phyloP scores from a whole-genome alignment of 2,329 filamentous ascomycete genomes.

The Botrytis deweyae region DNA sequence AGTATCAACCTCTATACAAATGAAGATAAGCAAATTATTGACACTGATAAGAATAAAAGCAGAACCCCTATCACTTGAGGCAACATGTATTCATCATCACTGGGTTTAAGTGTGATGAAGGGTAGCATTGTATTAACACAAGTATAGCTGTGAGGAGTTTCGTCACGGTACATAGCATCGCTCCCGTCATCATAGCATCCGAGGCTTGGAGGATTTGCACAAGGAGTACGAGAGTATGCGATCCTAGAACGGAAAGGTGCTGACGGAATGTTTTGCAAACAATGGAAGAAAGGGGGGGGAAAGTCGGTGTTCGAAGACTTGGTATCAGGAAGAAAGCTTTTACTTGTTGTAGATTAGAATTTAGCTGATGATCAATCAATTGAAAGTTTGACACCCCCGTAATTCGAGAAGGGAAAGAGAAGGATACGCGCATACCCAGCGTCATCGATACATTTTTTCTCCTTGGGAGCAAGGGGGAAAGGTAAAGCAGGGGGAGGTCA shows the following conservation, averaged over 20 bases:
- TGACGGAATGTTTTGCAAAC: neutral
- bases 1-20: neutral
- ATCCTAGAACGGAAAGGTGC: neutral
- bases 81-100: neutral
- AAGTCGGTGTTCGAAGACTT: neutral
- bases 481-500: neutral
- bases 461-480: neutral
- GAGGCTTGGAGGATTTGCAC: neutral
- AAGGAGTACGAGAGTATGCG: neutral
- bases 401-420: neutral
- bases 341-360: neutral
- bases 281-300: neutral
- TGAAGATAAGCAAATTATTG: neutral
- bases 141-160: neutral
- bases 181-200: neutral
- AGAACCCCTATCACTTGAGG: neutral
- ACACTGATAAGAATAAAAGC: neutral
- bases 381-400: neutral
- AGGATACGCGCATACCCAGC: neutral
- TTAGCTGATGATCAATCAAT: neutral
- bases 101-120: neutral
- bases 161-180: neutral
- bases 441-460: neutral
- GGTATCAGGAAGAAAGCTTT: neutral
- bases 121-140: neutral